A percentile compares a stretch with the other conserved stretches of the same genome.
These are phyloP conservation scores for Porogramme epimiltina DNA, from an alignment of 1,284 basidiomycete genomes.

Conservation along the genomic window DNA sequence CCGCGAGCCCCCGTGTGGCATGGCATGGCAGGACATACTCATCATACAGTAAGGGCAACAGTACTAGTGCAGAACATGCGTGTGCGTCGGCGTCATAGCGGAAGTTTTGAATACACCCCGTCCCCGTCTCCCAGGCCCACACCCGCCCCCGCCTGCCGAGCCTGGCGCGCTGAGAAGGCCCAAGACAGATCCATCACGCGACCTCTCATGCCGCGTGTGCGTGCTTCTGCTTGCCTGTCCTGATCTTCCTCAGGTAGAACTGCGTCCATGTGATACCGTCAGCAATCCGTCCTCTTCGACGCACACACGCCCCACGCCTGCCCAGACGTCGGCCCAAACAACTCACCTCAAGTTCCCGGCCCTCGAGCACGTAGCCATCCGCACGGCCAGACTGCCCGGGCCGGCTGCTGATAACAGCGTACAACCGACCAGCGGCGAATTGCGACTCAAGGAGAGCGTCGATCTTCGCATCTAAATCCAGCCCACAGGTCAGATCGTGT, in stretches of 20 bases:
- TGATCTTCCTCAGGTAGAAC: conserved; percentile 95
- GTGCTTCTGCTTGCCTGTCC: conserved; percentile 93
- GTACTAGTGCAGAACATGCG: conserved; percentile 16
- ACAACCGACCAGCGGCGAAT: conserved; percentile 87
- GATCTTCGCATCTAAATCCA: conserved; percentile 78
- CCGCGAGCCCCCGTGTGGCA: too few species aligned
- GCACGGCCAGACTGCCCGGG: conserved; percentile 93
- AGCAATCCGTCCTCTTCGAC: conserved; percentile 14
- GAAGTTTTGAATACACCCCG: conserved; percentile 25
- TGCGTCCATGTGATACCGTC: conserved; percentile 32
- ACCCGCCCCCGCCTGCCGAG: conserved; percentile 20
- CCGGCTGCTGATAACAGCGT: conserved; percentile 88
- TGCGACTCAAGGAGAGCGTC: conserved; percentile 86
- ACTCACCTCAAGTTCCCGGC: conserved; percentile 91
- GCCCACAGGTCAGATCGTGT: conserved; percentile 9
- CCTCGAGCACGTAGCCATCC: conserved; percentile 95
- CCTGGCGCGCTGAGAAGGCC: not conserved
- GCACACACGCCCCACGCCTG: too few species aligned
- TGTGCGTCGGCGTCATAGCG: conserved; percentile 23
- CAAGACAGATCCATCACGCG: conserved; percentile 14
- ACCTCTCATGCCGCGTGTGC: conserved; percentile 51
- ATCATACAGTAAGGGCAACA: conserved; percentile 33
- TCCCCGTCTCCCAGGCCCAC: conserved; percentile 20
- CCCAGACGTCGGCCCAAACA: too few species aligned
- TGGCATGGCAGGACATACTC: conserved; percentile 29